These are phyloP conservation scores for Hygrophoropsis aurantiaca DNA, from an alignment of 768 basidiomycete species.

Conservation along the genomic window DNA sequence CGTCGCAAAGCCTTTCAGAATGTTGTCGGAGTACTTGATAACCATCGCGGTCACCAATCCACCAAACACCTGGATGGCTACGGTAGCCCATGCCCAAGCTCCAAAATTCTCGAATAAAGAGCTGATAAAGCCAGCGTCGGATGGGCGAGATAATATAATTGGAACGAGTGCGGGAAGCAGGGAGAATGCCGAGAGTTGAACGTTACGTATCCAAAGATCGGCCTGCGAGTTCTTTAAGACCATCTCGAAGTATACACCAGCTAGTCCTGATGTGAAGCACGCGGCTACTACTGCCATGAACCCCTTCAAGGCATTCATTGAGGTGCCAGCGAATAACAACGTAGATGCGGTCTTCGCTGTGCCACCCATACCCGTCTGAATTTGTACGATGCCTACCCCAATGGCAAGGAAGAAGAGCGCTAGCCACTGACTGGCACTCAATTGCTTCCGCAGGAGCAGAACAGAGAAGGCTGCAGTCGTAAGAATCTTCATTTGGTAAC, in stretches of 20 bases:
- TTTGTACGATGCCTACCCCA: conserved; percentile 88
- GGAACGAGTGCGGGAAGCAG: conserved; percentile 85
- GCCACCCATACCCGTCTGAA: conserved; percentile 49
- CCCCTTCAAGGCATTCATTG: conserved; percentile 82
- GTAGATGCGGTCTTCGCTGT: conserved; percentile 25
- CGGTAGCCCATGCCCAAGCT: conserved; percentile 89
- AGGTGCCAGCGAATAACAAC: conserved; percentile 38
- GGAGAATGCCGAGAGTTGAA: conserved; percentile 93
- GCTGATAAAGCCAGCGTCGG: conserved; percentile 39
- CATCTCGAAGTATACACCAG: conserved; percentile 99
- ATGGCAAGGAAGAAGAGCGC: conserved; percentile 82
- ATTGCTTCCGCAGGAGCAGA: conserved; percentile 71
- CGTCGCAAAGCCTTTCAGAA: conserved; percentile 93
- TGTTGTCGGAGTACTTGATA: conserved; percentile 93
- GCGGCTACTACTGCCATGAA: conserved; percentile 89
- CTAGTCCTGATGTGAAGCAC: conserved; percentile 93
- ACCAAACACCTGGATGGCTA: conserved; percentile 85
- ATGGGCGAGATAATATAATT: conserved; percentile 55
- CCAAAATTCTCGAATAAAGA: conserved; percentile 84
- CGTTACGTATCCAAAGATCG: conserved; percentile 95
- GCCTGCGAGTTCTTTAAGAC: conserved; percentile 86
- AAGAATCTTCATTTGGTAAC: conserved; percentile 96
- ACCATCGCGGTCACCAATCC: conserved; percentile 91
- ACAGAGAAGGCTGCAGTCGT: conserved; percentile 92
- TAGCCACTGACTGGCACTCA: conserved; percentile 78